phyloP scores from a whole-genome alignment of 2,329 filamentous ascomycete genomes.

The Fusarium sp. region DNA sequence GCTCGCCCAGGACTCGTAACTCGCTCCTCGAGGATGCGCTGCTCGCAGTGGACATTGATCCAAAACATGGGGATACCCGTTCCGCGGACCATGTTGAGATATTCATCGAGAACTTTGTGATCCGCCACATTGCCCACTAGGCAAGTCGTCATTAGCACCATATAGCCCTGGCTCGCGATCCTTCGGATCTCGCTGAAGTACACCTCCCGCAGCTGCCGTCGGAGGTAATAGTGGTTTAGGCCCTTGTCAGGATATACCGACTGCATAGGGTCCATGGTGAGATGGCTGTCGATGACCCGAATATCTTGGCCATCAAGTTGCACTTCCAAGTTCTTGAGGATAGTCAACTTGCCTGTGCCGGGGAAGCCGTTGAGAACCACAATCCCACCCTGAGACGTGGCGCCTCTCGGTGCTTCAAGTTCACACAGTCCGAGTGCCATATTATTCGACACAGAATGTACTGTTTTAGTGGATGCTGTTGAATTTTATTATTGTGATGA shows the following conservation, averaged over 20 bases:
- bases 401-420: neutral
- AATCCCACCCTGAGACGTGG: slow-evolving; percentile 13
- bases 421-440: neutral
- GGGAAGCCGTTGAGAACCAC: slow-evolving; percentile 29
- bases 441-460: too few species aligned
- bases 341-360: slow-evolving; percentile 12
- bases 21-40: slow-evolving; percentile 8
- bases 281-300: slow-evolving; percentile 20
- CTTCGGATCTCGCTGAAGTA: slow-evolving; percentile 30
- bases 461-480: too few species aligned
- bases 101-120: slow-evolving; percentile 14
- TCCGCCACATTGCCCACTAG: slow-evolving; percentile 7
- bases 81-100: slow-evolving; percentile 6
- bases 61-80: slow-evolving; percentile 20
- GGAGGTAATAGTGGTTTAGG: slow-evolving; percentile 2
- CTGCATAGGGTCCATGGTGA: slow-evolving; percentile 14
- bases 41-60: slow-evolving; percentile 22
- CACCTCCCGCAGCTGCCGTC: slow-evolving; percentile 14
- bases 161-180: slow-evolving; percentile 9
- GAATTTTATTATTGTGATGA: too few species aligned
- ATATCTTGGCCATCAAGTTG: neutral
- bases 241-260: slow-evolving; percentile 2
- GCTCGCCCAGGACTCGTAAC: neutral
- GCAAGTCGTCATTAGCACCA: slow-evolving; percentile 25
- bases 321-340: slow-evolving; percentile 7